Conservation (phyloP, 208 protist species). For the Trypanosoma mega region DNA sequence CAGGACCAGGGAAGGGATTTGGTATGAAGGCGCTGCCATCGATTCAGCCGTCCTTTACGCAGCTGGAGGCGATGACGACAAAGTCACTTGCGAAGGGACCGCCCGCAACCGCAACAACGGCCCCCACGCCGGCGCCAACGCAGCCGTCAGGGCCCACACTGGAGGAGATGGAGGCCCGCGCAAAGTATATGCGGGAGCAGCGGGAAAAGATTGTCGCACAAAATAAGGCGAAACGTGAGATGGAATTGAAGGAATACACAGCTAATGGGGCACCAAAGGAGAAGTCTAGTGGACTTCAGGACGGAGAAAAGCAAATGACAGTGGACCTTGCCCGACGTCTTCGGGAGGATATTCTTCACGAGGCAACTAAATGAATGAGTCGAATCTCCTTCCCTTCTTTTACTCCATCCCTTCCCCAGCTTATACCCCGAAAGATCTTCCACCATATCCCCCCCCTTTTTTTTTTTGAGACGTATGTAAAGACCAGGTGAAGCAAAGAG, state of each 20-base stretch:
- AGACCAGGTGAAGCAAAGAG: conserved; percentile 1
- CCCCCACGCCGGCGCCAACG: neutral
- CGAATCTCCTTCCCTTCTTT: too few relatives aligned
- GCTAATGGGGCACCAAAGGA: neutral
- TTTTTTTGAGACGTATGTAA: too few relatives aligned
- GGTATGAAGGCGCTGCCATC: conserved; percentile 40
- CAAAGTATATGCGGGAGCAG: conserved; percentile 82
- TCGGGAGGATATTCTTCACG: conserved; percentile 74
- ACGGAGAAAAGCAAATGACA: conserved; percentile 57
- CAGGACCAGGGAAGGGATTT: conserved; percentile 22
- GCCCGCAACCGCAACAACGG: neutral
- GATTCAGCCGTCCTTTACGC: conserved; percentile 40
- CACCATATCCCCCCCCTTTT: too few relatives aligned
- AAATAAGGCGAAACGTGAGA: conserved; percentile 73
- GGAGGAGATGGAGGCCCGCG: conserved; percentile 73
- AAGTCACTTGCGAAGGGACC: conserved; percentile 7
- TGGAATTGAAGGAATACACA: conserved; percentile 66
- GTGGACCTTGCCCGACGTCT: conserved; percentile 81
- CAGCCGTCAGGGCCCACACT: conserved; percentile 23
- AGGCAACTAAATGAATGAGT: conserved; percentile 43
- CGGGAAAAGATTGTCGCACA: conserved; percentile 70
- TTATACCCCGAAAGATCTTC: too few relatives aligned
- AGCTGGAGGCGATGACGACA: conserved; percentile 27
- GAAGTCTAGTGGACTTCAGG: conserved; percentile 16
- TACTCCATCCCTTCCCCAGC: too few relatives aligned